Evolutionary conservation across 495 filamentous ascomycete species (phyloP), one percentile per base, ranked within the genome.

Genomic region (Penicillium cataractarum): DNA sequence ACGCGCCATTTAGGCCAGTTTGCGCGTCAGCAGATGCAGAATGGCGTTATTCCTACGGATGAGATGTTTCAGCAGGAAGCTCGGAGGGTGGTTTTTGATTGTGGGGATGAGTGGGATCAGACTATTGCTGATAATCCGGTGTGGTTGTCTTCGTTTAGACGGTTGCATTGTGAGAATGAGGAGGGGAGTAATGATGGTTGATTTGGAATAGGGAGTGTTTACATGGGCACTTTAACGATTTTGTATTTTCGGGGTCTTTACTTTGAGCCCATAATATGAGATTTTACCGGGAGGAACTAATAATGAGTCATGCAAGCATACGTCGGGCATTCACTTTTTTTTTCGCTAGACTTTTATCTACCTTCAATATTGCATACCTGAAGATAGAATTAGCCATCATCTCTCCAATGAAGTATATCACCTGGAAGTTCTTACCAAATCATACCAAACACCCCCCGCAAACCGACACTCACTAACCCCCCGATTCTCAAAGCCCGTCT

Each of bases 61-160:
- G 63, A 72, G 27, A 72, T 74, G 71, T 68, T 74, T 44, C 71
- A 74, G 53, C 51, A 60, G 4, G 67, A 87, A 55, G 83, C 83
- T 2, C 77, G 87, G 35, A 70, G 85, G 9, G 81, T 87, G 58
- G 78, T 88, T 53, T 89, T 83, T 68, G 83, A 84, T 35, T 78
- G 71, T 44, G 83, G 87, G 46, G 87, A 89, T 66, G 74, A 77
- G 9, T 90, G 85, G 85, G 84, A 88, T 58, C 86, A 88, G 61
- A 89, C 86, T 0, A 82, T 82, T 12, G 82, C 86, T 1, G 87
- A 90, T 63, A 82, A 89, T 61, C 72, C 71, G 1, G 71, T 74
- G 13, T 87, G 85, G 82, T 72, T 90, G 19, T 76, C 82, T 52
- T 78, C 83, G 40, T 88, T 89, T 74, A 85, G 86, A 68, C 55